Conservation (phyloP, 306 rosid species). For the Quercus berberidifolia region DNA sequence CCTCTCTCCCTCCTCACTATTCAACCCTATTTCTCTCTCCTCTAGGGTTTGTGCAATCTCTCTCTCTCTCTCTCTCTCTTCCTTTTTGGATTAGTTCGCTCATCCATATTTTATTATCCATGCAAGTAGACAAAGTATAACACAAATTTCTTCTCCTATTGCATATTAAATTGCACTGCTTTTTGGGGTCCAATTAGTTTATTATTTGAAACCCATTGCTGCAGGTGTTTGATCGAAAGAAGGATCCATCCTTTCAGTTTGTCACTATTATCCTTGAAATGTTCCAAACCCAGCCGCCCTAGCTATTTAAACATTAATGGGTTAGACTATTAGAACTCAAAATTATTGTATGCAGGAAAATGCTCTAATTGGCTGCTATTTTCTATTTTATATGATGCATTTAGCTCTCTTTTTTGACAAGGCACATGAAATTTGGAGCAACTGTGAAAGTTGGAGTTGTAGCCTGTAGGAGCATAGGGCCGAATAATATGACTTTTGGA, state of each 20-base stretch:
- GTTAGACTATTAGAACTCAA: not conserved
- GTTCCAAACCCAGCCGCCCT: slow-evolving; percentile 44
- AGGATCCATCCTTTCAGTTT: slow-evolving; percentile 63
- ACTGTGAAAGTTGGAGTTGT: not conserved
- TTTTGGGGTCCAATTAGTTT: slow-evolving; percentile 37
- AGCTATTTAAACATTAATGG: not conserved
- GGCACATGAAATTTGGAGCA: slow-evolving; percentile 1
- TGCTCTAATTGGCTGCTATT: slow-evolving; percentile 15
- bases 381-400: not conserved
- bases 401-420: not conserved
- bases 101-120: slow-evolving; percentile 45
- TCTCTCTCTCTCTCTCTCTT: slow-evolving; percentile 43
- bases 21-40: slow-evolving; percentile 28
- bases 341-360: slow-evolving; percentile 3
- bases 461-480: not conserved
- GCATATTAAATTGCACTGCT: slow-evolving; percentile 34
- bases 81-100: slow-evolving; percentile 79
- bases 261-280: slow-evolving; percentile 61
- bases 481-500: slow-evolving; percentile 17
- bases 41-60: slow-evolving; percentile 51
- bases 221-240: slow-evolving; percentile 34
- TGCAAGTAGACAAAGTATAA: slow-evolving; percentile 57
- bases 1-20: slow-evolving; percentile 30
- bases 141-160: slow-evolving; percentile 43
- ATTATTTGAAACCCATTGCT: slow-evolving; percentile 34